phyloP scores from a whole-genome alignment of 495 filamentous ascomycete genomes.

The Lindgomyces ingoldianus region DNA sequence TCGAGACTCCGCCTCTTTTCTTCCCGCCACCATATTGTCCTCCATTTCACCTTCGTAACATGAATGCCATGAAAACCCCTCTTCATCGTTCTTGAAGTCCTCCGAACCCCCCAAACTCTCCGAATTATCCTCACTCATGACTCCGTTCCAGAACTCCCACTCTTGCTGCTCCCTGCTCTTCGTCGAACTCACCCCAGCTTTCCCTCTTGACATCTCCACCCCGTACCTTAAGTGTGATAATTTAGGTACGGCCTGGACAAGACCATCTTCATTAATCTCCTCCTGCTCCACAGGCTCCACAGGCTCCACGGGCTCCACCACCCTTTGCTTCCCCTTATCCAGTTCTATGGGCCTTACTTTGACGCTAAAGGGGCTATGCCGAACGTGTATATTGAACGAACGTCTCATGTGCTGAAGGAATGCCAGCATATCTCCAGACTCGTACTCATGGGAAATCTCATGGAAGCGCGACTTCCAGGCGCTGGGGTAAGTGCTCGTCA shows the following conservation, averaged over 20 bases:
- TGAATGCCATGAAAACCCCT: not conserved
- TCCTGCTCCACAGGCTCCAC: not conserved
- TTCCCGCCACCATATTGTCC: not conserved
- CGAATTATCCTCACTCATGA: not conserved
- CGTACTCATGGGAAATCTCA: not conserved
- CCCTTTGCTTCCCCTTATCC: slow-evolving; percentile 1
- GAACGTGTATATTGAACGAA: not conserved
- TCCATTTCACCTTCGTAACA: not conserved
- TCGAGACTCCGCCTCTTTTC: not conserved
- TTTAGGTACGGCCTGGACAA: not conserved
- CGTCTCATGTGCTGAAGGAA: not conserved
- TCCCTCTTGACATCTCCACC: not conserved
- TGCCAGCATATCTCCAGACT: slow-evolving; percentile 6
- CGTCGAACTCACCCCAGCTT: not conserved
- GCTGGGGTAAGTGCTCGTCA: too few species aligned
- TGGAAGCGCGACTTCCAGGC: not conserved
- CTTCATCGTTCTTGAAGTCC: not conserved
- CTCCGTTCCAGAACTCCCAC: not conserved
- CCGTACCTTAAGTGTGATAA: not conserved
- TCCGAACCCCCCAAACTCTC: not conserved
- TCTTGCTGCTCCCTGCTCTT: not conserved
- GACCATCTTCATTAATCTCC: not conserved
- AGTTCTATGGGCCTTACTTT: not conserved
- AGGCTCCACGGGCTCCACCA: not conserved
- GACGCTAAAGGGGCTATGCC: not conserved